Evolutionary conservation across 2,329 filamentous ascomycete species (phyloP), one percentile per base, ranked within the genome.

Genomic region (Ophiosphaerella korrae): DNA sequence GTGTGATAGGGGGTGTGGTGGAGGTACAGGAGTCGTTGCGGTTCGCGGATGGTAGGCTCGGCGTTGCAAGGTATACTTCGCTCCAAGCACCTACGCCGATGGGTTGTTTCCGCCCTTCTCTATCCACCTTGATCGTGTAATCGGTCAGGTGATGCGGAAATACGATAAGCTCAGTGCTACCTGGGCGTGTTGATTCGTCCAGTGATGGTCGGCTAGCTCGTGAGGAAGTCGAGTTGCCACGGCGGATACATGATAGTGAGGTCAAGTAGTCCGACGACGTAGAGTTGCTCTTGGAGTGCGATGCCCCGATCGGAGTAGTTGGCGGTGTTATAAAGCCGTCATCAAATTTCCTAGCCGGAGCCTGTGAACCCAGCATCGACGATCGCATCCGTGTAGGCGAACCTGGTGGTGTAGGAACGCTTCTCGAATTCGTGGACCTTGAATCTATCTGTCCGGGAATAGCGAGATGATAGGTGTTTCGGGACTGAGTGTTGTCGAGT

Each of bases 41-140:
- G 24, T 21, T 21, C 34, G n/a, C 1, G 46, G 40, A 26, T 59
- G 64, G 60, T 7, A 61, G 42, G 34, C 48, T 57, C 16, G 62
- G 68, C 8, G n/a, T 59, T 6, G 68, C 72, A 6, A 70, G 58
- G 51, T 70, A 74, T 1, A 74, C 71, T 56, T 72, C 63, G 48
- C 71, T 73, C 72, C 72, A 74, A 13, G 64, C 55, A 9, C 72
- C 72, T 13, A 58, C 59, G 13, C 72, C 72, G 11, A 74, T 63
- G 3, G 56, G 58, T 33, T 58, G 68, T 49, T 63, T 70, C 16
- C 57, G 58, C 4, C 60, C 62, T 11, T 67, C 57, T 4, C 58
- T 55, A 36, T 65, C 57, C 9, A 42, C 52, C 7, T 57, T 31
- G 45, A 71, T 53, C 4, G 62, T 58, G 29, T 72, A 73, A 36